Evolutionary conservation across 805 yeast genomes (phyloP).

Genomic region (Grigorovia transvaalensis): DNA sequence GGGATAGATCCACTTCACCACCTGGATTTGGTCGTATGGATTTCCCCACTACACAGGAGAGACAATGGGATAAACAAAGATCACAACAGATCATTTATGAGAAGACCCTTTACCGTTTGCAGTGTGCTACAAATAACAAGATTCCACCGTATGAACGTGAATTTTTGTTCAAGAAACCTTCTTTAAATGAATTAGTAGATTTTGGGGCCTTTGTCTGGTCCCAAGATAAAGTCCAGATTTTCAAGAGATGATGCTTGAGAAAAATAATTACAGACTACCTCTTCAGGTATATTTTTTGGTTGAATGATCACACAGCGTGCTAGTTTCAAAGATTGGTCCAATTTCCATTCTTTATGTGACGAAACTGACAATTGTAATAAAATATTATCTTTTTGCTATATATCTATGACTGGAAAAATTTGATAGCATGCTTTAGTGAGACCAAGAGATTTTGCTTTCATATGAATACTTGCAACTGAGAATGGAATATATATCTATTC

Average conservation of each 20-base stretch:
- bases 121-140: conserved; percentile 32
- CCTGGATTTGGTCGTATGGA: conserved; percentile 52
- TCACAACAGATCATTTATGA: conserved; percentile 27
- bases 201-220: conserved; percentile 27
- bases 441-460: too few species aligned
- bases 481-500: too few species aligned
- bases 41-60: conserved; percentile 49
- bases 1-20: conserved; percentile 37
- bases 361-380: too few species aligned
- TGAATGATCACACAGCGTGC: too few species aligned
- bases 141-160: conserved; percentile 25
- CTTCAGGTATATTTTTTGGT: too few species aligned
- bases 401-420: too few species aligned
- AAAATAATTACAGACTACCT: too few species aligned
- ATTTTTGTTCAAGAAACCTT: conserved; percentile 37
- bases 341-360: too few species aligned
- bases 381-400: too few species aligned
- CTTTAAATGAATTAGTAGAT: conserved; percentile 31
- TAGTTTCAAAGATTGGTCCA: too few species aligned
- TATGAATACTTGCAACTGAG: too few species aligned
- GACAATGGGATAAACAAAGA: conserved; percentile 29
- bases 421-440: too few species aligned
- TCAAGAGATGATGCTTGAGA: conserved; percentile 6
- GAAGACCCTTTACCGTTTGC: conserved; percentile 36
- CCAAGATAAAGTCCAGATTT: conserved; percentile 15